These are phyloP conservation scores for Rhodotorula glutinis DNA, from an alignment of 1,284 basidiomycete species.

Conservation along the genomic window DNA sequence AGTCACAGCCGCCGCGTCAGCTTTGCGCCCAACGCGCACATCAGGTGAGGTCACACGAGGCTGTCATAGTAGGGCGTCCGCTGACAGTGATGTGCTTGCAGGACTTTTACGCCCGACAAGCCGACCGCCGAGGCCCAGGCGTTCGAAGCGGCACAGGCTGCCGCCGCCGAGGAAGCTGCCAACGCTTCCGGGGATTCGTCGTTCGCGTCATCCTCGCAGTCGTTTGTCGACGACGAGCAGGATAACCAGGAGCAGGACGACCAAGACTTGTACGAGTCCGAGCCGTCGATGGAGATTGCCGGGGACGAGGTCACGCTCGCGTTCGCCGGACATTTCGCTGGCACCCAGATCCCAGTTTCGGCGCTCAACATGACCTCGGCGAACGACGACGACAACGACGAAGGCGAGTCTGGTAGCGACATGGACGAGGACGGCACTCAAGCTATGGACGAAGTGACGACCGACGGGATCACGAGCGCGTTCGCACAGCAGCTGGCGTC, in stretches of 20 bases:
- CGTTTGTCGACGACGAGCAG: not conserved
- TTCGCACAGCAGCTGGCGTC: slow-evolving; percentile 5
- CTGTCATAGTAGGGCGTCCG: too few species aligned
- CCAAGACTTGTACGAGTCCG: slow-evolving; percentile 1
- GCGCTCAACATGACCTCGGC: not conserved
- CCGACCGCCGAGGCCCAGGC: slow-evolving; percentile 34
- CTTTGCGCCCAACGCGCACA: slow-evolving; percentile 34
- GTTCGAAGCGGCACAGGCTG: slow-evolving; percentile 16
- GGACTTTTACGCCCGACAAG: slow-evolving; percentile 38
- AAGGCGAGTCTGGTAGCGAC: not conserved
- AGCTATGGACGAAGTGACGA: slow-evolving; percentile 28
- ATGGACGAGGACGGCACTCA: slow-evolving; percentile 19
- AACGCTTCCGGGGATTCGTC: slow-evolving; percentile 4
- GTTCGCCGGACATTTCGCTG: slow-evolving; percentile 37
- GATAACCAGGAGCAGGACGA: slow-evolving; percentile 4
- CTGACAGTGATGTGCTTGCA: not conserved
- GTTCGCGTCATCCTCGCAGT: slow-evolving; percentile 6
- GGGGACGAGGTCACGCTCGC: slow-evolving; percentile 24
- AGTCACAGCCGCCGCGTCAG: slow-evolving; percentile 30
- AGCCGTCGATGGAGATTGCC: slow-evolving; percentile 36
- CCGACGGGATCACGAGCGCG: slow-evolving; percentile 8
- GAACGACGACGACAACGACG: slow-evolving; percentile 1
- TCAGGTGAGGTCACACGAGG: slow-evolving; percentile 18
- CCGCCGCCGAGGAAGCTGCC: slow-evolving; percentile 6
- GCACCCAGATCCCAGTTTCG: slow-evolving; percentile 29